Evolutionary conservation across 768 basidiomycete species (phyloP), one percentile per base, ranked within the genome.

Genomic region (Auricularia cornea): DNA sequence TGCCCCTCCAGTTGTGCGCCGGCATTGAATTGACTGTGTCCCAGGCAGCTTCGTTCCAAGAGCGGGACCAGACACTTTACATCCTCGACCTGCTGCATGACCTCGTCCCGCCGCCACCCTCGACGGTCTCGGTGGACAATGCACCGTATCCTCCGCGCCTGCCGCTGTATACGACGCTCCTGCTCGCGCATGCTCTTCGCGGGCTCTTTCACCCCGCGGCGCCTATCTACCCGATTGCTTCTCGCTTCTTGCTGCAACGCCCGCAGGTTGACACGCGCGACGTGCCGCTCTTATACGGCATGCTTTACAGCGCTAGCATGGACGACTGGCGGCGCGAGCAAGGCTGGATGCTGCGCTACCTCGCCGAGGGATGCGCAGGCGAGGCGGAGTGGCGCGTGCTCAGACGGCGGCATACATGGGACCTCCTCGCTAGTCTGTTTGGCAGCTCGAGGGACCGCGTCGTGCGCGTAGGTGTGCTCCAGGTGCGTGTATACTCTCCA

Each of bases 231-330:
- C 93, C 95, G 0, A 76, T 88, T 18, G 90, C 88, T 0, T 86
- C 91, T 1, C 83, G 90, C 3, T 98, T 97, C 80, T 82, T 98
- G 4, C 82, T 98, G 0, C 94, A 97, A 73, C 85, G 96, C 1
- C 88, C 93, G 0, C 82, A 85, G 62, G 76, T 98, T 6, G 95
- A 98, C 69, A 76, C 77, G 1, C 77, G 76, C 1, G 95, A 98
- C 70, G 91, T 98, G 0, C 96, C 96, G 0, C 86, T 98, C 86
- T 75, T 99, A 3, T 98, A 92, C 70, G 79, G 79, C 12, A 88
- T 96, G 85, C 78, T 98, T 3, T 97, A 93, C 71, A 92, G 89
- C 68, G 81, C 80, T 26, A 48, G 31, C 8, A 76, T 79, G 3
- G 88, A 90, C 12, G 87, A 88, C 16, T 94, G 91, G 89, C 89